Percentiles rank a stretch among this genome's conserved stretches.
Evolutionary conservation across 345 rosid genomes (phyloP).

Genomic region (Capsella bursapastoris): DNA sequence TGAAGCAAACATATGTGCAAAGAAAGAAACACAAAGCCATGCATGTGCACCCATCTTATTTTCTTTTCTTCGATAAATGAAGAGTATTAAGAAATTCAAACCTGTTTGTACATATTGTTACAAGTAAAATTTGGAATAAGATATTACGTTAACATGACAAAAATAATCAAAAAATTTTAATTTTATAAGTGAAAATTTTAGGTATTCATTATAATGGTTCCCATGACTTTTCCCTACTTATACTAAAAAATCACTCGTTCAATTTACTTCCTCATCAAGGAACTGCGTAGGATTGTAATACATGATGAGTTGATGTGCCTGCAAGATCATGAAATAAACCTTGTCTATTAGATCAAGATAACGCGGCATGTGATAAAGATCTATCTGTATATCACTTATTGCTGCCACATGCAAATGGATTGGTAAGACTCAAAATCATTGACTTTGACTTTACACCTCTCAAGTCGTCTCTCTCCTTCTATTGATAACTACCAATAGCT

Average conservation of each 20-base stretch:
- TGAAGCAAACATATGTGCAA: too few relatives aligned
- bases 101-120: not conserved
- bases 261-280: not conserved
- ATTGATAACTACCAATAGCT: not conserved
- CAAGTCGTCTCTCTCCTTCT: slow-evolving; percentile 1
- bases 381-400: not conserved
- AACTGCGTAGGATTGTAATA: too few relatives aligned
- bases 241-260: not conserved
- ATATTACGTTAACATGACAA: not conserved
- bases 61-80: too few relatives aligned
- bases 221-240: not conserved
- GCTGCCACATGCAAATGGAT: slow-evolving; percentile 15
- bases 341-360: not conserved
- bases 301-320: not conserved
- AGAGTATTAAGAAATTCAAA: too few relatives aligned
- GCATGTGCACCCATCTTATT: too few relatives aligned
- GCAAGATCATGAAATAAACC: not conserved
- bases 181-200: too few relatives aligned
- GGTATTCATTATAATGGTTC: too few relatives aligned
- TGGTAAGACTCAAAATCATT: not conserved
- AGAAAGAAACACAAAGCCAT: too few relatives aligned
- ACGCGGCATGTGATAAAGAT: not conserved
- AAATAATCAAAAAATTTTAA: too few relatives aligned
- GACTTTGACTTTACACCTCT: not conserved
- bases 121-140: not conserved